Evolutionary conservation across 176 grass and related monocot genomes (phyloP).

Genomic region (Phoenix roebelenii): DNA sequence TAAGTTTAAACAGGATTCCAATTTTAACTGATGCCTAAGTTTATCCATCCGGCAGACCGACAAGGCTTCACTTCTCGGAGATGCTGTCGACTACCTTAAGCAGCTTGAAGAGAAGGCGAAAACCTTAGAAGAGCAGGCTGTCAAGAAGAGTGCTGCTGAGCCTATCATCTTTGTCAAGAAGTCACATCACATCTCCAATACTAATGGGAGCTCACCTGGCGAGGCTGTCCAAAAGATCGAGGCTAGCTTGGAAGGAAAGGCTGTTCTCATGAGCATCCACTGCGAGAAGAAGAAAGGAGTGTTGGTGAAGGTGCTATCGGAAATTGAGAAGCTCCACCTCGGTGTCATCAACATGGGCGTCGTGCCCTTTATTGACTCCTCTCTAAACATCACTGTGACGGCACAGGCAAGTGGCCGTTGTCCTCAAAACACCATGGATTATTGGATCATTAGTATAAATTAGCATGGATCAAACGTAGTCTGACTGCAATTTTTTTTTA

Average conservation of each 20-base stretch:
- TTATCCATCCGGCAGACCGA: conserved; percentile 14
- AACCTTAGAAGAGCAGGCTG: conserved; percentile 3
- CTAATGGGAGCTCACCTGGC: too few relatives aligned
- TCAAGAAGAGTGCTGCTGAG: too few relatives aligned
- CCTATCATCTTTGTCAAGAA: too few relatives aligned
- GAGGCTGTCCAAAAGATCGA: neutral
- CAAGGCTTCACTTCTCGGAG: conserved; percentile 26
- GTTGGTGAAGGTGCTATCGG: conserved; percentile 20
- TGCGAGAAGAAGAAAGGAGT: conserved; percentile 33
- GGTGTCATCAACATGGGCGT: conserved; percentile 21
- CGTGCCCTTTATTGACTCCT: conserved; percentile 1
- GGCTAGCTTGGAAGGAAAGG: conserved; percentile 10
- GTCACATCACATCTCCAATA: too few relatives aligned
- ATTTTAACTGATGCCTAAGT: too few relatives aligned
- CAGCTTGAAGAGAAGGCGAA: conserved; percentile 9
- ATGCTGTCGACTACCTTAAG: conserved; percentile 23
- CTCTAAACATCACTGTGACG: conserved; percentile 22
- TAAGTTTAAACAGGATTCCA: too few relatives aligned
- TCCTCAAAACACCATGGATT: too few relatives aligned
- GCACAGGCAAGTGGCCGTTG: conserved; percentile 8
- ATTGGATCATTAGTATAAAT: too few relatives aligned
- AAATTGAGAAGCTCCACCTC: conserved; percentile 25
- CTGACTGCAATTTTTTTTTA: too few relatives aligned
- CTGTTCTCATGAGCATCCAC: conserved; percentile 8
- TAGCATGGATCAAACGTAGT: too few relatives aligned